These are phyloP conservation scores for Cronartium quercuum DNA, from an alignment of 1,284 basidiomycete species.

Conservation along the genomic window DNA sequence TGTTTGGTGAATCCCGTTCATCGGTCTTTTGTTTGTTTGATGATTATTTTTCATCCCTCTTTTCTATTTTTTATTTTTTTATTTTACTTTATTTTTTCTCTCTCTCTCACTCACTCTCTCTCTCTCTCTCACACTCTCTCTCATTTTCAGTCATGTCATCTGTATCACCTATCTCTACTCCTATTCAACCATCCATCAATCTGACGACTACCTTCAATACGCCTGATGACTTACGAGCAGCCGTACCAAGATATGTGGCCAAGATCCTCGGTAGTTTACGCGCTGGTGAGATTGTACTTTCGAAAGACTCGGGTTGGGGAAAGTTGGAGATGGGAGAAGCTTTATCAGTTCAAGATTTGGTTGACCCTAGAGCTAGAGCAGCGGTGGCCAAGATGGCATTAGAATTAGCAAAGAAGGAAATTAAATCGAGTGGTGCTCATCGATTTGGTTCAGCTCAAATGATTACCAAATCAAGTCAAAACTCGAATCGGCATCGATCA, in stretches of 20 bases:
- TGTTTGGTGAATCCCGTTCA: too few relatives aligned
- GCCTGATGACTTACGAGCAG: not conserved
- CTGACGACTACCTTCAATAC: not conserved
- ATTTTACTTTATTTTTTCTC: not conserved
- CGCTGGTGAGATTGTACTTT: not conserved
- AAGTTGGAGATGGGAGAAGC: not conserved
- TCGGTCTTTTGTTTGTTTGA: too few relatives aligned
- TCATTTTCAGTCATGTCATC: not conserved
- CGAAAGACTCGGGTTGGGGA: not conserved
- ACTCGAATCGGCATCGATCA: not conserved
- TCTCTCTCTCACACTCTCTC: not conserved
- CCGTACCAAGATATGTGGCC: not conserved
- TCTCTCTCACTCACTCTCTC: not conserved
- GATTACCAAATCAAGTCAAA: not conserved
- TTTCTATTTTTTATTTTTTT: not conserved
- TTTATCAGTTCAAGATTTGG: not conserved
- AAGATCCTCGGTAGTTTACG: not conserved
- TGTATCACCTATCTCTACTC: not conserved
- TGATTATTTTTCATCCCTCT: not conserved
- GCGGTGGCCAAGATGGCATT: slow-evolving; percentile 2
- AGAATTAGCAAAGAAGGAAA: not conserved
- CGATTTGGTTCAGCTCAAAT: not conserved
- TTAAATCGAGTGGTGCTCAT: not conserved
- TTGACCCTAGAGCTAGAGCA: not conserved
- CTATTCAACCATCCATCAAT: not conserved